phyloP scores from a whole-genome alignment of 164 flowering plant genomes.

The Tetrastigma voinierianum region DNA sequence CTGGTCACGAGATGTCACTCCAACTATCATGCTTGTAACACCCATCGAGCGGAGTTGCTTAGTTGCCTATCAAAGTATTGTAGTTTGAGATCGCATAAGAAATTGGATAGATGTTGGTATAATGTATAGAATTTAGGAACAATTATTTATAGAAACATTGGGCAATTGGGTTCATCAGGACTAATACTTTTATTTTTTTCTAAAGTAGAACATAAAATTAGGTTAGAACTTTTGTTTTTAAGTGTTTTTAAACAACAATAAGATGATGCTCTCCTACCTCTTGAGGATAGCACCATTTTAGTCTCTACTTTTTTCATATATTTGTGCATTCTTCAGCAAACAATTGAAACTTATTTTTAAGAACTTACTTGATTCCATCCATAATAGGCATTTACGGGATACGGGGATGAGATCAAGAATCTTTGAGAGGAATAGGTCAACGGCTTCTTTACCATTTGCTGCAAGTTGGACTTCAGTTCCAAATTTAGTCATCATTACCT shows the following conservation, averaged over 20 bases:
- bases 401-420: constrained; percentile 32
- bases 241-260: too few relatives aligned
- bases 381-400: constrained; percentile 40
- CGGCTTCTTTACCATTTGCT: constrained; percentile 34
- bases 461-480: constrained; percentile 20
- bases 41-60: constrained; percentile 25
- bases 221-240: too few relatives aligned
- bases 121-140: too few relatives aligned
- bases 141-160: too few relatives aligned
- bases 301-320: too few relatives aligned
- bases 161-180: too few relatives aligned
- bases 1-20: constrained; percentile 15
- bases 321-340: background rate
- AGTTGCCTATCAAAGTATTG: constrained; percentile 23
- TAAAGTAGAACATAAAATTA: too few relatives aligned
- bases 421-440: constrained; percentile 17
- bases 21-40: constrained; percentile 17
- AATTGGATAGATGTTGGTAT: too few relatives aligned
- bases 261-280: too few relatives aligned
- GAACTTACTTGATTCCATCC: constrained; percentile 32
- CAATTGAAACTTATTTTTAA: background rate
- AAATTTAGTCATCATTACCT: constrained; percentile 11
- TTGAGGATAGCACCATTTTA: too few relatives aligned
- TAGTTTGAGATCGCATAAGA: background rate
- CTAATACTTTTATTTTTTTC: too few relatives aligned